Evolutionary conservation across 163 green algal genomes (phyloP).

Genomic region (Picocystis sp.): DNA sequence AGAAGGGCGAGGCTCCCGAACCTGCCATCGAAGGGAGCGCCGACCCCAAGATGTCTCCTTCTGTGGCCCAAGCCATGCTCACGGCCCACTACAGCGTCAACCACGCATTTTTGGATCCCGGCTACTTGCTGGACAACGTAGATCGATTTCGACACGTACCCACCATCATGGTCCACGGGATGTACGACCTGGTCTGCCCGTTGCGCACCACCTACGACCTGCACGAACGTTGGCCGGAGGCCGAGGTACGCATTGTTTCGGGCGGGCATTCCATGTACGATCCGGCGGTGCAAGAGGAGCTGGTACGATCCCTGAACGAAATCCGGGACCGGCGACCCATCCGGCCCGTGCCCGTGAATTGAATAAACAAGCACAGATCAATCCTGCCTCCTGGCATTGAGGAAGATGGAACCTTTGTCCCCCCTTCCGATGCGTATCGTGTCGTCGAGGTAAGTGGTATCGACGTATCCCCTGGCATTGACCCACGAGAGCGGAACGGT

Average conservation of each 20-base stretch:
- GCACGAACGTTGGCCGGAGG: conserved; percentile 32
- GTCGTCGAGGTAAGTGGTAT: conserved; percentile 67
- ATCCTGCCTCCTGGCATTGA: conserved; percentile 25
- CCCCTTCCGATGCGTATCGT: conserved; percentile 47
- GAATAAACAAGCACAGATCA: no score
- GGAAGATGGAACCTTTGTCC: conserved; percentile 47
- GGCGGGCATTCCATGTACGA: conserved; percentile 43
- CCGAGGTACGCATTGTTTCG: conserved; percentile 31
- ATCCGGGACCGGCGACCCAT: conserved; percentile 4
- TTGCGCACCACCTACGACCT: conserved; percentile 28
- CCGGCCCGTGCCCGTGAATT: no score
- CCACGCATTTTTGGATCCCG: conserved; percentile 22
- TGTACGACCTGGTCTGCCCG: conserved; percentile 27
- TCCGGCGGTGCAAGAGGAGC: conserved; percentile 26
- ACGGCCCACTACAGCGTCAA: conserved; percentile 33
- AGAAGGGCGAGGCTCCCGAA: no score
- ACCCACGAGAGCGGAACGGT: conserved; percentile 8
- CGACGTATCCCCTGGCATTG: conserved; percentile 31
- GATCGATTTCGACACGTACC: conserved; percentile 9
- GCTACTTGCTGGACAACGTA: conserved; percentile 15
- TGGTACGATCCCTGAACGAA: conserved; percentile 27
- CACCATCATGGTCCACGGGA: conserved; percentile 6
- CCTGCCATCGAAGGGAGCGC: no score
- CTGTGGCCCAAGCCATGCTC: conserved; percentile 26
- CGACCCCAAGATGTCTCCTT: conserved; percentile 2